Evolutionary conservation across 495 filamentous ascomycete species (phyloP).

Genomic region (Tuber magnatum): DNA sequence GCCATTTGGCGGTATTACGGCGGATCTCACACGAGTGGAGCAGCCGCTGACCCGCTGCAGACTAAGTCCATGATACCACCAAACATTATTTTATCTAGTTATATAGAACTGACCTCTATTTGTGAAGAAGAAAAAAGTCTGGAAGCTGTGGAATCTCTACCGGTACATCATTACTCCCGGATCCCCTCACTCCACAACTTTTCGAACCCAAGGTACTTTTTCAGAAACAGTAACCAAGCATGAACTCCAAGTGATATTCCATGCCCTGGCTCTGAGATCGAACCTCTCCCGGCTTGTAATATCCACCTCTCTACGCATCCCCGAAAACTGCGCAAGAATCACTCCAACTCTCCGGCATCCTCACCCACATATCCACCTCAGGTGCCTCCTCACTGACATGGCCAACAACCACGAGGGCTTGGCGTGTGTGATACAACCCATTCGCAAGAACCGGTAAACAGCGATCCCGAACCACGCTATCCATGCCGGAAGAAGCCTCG

Average conservation of each 20-base stretch:
- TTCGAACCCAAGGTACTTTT: not conserved
- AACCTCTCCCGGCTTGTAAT: not conserved
- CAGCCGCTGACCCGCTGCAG: no score
- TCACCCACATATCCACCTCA: slow-evolving; percentile 67
- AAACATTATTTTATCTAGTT: not conserved
- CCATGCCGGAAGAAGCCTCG: slow-evolving; percentile 87
- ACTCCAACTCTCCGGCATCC: slow-evolving; percentile 30
- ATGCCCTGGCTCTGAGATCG: not conserved
- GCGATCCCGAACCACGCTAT: slow-evolving; percentile 74
- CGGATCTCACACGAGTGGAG: not conserved
- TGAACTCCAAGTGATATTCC: not conserved
- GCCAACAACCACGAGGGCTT: slow-evolving; percentile 78
- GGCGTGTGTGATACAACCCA: slow-evolving; percentile 48
- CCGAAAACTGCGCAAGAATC: slow-evolving; percentile 28
- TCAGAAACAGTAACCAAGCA: not conserved
- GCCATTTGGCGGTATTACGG: not conserved
- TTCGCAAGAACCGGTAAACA: slow-evolving; percentile 68
- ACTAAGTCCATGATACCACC: not conserved
- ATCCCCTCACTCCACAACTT: not conserved
- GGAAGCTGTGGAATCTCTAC: not conserved
- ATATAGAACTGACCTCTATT: not conserved
- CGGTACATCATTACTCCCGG: not conserved
- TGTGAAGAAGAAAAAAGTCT: not conserved
- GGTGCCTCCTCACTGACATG: slow-evolving; percentile 89
- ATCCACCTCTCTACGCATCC: not conserved